A percentile compares a stretch with the other conserved stretches of the same genome.
Evolutionary conservation across 306 rosid genomes (phyloP).

Genomic region (Macrotyloma uniflorum): DNA sequence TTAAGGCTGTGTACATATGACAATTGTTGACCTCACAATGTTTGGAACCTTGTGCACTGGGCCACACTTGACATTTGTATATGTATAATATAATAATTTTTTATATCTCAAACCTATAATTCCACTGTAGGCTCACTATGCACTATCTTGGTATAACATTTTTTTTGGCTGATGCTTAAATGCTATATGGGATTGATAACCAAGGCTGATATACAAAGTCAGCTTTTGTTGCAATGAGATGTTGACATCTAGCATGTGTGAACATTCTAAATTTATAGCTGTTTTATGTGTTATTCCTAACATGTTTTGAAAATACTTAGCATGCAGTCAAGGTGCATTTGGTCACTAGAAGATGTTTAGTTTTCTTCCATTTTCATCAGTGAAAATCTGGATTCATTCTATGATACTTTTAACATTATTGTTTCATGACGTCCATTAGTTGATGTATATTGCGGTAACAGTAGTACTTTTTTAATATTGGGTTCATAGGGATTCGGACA

Average conservation of each 20-base stretch:
- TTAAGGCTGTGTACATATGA: no score
- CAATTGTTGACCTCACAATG: no score
- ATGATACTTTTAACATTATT: conserved; percentile 3
- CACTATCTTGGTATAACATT: not conserved
- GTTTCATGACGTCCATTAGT: conserved; percentile 22
- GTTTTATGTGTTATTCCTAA: not conserved
- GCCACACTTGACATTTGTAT: not conserved
- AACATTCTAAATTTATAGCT: not conserved
- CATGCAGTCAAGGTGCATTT: conserved; percentile 1
- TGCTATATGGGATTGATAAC: not conserved
- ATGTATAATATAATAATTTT: not conserved
- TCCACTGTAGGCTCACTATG: not conserved
- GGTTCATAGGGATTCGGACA: conserved; percentile 84
- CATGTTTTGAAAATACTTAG: conserved; percentile 15
- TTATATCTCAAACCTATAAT: not conserved
- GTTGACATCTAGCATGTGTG: not conserved
- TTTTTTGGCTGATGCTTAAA: not conserved
- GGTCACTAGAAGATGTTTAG: conserved; percentile 3
- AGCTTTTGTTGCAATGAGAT: conserved; percentile 2
- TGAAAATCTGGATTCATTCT: not conserved
- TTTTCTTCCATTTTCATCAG: conserved; percentile 17
- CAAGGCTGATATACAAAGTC: not conserved
- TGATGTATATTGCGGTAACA: conserved; percentile 13
- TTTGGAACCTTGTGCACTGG: not conserved
- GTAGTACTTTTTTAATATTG: not conserved